Evolutionary conservation across 495 filamentous ascomycete species (phyloP).

Genomic region (Aspergillus kassunensis): DNA sequence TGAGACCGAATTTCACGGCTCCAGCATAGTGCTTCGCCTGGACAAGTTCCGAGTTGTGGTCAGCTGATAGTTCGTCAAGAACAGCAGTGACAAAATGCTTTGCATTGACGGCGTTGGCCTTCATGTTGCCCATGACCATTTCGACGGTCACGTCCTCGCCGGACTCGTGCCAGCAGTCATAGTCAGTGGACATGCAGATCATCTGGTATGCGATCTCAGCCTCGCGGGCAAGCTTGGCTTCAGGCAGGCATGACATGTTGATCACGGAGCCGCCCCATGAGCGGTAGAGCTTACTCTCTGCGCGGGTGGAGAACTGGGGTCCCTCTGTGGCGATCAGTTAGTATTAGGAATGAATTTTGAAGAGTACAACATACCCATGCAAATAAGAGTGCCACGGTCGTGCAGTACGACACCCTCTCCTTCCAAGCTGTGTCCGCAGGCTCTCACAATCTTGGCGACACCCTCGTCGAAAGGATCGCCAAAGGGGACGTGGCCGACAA

Average conservation of each 20-base stretch:
- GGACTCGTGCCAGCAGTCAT: constrained; percentile 87
- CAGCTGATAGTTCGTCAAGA: constrained; percentile 73
- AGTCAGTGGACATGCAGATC: constrained; percentile 99
- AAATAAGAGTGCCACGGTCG: constrained; percentile 73
- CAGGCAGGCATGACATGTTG: constrained; percentile 96
- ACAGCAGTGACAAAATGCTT: constrained; percentile 80
- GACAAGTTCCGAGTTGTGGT: constrained; percentile 71
- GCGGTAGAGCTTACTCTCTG: constrained; percentile 92
- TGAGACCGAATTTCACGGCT: constrained; percentile 58
- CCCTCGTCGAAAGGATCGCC: constrained; percentile 87
- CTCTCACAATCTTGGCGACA: constrained; percentile 65
- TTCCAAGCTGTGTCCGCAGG: constrained; percentile 69
- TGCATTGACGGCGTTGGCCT: constrained; percentile 82
- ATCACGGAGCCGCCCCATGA: constrained; percentile 86
- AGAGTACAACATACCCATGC: constrained; percentile 69
- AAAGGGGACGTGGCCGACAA: constrained; percentile 93
- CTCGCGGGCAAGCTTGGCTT: constrained; percentile 92
- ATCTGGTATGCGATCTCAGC: constrained; percentile 96
- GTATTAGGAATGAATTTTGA: too few relatives aligned
- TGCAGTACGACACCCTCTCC: constrained; percentile 79
- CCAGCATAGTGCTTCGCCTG: constrained; percentile 59
- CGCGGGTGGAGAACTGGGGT: constrained; percentile 95
- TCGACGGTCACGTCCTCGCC: constrained; percentile 82
- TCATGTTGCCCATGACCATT: constrained; percentile 98
- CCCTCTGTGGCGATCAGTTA: constrained; percentile 77